phyloP scores from a whole-genome alignment of 1,284 basidiomycete species.

The Trichosporon ovoides region DNA sequence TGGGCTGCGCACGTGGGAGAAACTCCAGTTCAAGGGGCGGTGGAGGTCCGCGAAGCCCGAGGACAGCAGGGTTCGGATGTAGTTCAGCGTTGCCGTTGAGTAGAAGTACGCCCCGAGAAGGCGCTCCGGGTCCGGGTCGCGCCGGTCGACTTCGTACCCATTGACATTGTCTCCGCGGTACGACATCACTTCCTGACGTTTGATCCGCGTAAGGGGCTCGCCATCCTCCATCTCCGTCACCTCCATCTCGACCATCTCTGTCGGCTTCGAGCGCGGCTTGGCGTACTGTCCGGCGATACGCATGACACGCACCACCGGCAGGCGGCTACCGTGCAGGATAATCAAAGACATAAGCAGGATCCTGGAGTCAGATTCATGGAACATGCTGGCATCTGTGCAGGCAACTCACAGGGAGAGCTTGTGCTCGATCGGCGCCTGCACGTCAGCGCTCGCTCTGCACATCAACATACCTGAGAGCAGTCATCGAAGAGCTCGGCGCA shows the following conservation, averaged over 20 bases:
- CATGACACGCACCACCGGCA: slow-evolving; percentile 87
- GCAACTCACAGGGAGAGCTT: slow-evolving; percentile 70
- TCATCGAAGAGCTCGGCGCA: slow-evolving; percentile 93
- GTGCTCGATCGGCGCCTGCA: slow-evolving; percentile 80
- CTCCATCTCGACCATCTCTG: slow-evolving; percentile 63
- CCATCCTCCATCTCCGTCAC: slow-evolving; percentile 48
- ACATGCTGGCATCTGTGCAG: not conserved
- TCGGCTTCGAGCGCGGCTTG: slow-evolving; percentile 84
- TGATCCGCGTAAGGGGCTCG: slow-evolving; percentile 32
- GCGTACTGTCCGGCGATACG: slow-evolving; percentile 95
- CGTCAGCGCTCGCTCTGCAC: not conserved
- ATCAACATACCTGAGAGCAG: slow-evolving; percentile 67
- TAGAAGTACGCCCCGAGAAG: slow-evolving; percentile 88
- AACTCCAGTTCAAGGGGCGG: slow-evolving; percentile 87
- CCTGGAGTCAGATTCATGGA: slow-evolving; percentile 19
- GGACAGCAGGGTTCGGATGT: slow-evolving; percentile 77
- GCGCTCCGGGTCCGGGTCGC: slow-evolving; percentile 79
- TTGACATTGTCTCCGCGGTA: slow-evolving; percentile 93
- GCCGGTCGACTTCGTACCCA: slow-evolving; percentile 64
- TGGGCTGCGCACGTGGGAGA: slow-evolving; percentile 81
- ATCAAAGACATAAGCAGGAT: slow-evolving; percentile 94
- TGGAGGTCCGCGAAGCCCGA: slow-evolving; percentile 89
- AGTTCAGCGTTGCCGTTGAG: slow-evolving; percentile 87
- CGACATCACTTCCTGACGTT: slow-evolving; percentile 43
- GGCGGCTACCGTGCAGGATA: slow-evolving; percentile 83